phyloP scores from a whole-genome alignment of 176 grass and related monocot species.

The Phoenix roebelenii region DNA sequence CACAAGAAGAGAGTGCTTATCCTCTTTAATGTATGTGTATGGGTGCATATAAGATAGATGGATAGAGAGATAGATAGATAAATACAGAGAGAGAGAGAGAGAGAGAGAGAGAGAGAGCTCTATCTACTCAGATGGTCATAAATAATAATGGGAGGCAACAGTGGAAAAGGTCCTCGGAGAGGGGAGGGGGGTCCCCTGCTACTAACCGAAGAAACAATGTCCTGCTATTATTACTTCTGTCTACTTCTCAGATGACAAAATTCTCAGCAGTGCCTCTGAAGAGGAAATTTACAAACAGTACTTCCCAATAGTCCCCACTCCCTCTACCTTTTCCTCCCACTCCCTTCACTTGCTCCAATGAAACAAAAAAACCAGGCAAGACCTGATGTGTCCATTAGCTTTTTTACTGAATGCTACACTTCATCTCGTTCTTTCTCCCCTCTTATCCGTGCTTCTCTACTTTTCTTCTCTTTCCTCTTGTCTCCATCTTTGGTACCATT shows the following conservation, averaged over 20 bases:
- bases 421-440: not conserved
- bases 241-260: conserved; percentile 3
- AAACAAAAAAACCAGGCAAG: no score
- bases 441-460: not conserved
- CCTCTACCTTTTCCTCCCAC: not conserved
- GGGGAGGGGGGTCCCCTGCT: not conserved
- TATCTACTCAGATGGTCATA: not conserved
- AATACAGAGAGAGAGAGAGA: not conserved
- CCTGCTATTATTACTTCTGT: not conserved
- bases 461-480: not conserved
- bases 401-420: no score
- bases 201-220: conserved; percentile 5
- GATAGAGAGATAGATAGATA: no score
- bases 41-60: not conserved
- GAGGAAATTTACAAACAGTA: not conserved
- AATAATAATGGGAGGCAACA: not conserved
- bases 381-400: no score
- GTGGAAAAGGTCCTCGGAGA: not conserved
- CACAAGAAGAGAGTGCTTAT: no score
- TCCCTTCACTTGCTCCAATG: not conserved
- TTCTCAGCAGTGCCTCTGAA: not conserved
- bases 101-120: not conserved
- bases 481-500: conserved; percentile 2
- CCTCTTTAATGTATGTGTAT: no score
- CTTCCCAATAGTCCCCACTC: not conserved